Percentiles rank a stretch among this genome's conserved stretches.
Conservation (phyloP, 2,329 filamentous ascomycete species). For the Colletotrichum orbiculare region DNA sequence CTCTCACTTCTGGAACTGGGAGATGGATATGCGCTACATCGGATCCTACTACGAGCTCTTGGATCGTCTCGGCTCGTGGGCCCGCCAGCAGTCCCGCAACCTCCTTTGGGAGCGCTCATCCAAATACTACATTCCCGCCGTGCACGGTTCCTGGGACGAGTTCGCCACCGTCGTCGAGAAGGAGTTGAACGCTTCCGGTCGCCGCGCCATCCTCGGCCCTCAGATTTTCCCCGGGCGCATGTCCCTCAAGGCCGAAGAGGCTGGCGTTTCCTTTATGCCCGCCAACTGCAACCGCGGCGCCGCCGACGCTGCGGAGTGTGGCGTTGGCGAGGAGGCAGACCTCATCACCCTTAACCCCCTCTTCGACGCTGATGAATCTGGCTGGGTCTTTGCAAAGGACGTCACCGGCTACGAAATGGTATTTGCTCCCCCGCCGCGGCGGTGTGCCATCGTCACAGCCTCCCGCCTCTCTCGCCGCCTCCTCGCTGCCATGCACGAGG, state of each 20-base stretch:
- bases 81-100: slow-evolving; percentile 73
- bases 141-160: slow-evolving; percentile 78
- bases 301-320: slow-evolving; percentile 65
- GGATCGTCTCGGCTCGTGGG: slow-evolving; percentile 73
- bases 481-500: slow-evolving; percentile 78
- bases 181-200: slow-evolving; percentile 65
- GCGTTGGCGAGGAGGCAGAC: slow-evolving; percentile 78
- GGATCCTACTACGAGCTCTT: slow-evolving; percentile 81
- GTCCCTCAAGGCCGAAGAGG: slow-evolving; percentile 62
- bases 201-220: slow-evolving; percentile 76
- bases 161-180: slow-evolving; percentile 74
- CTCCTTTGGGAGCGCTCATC: slow-evolving; percentile 83
- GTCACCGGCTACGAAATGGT: slow-evolving; percentile 73
- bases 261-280: slow-evolving; percentile 64
- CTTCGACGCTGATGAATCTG: slow-evolving; percentile 76
- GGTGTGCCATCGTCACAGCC: slow-evolving; percentile 78
- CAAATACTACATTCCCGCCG: slow-evolving; percentile 79
- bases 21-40: slow-evolving; percentile 74
- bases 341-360: slow-evolving; percentile 83
- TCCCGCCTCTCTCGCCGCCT: slow-evolving; percentile 75
- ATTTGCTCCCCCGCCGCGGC: slow-evolving; percentile 69
- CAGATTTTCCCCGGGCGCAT: slow-evolving; percentile 61
- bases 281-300: slow-evolving; percentile 64
- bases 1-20: slow-evolving; percentile 77
- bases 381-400: slow-evolving; percentile 78